Conservation (phyloP, 306 rosid genomes). For the Prunus dulcis region DNA sequence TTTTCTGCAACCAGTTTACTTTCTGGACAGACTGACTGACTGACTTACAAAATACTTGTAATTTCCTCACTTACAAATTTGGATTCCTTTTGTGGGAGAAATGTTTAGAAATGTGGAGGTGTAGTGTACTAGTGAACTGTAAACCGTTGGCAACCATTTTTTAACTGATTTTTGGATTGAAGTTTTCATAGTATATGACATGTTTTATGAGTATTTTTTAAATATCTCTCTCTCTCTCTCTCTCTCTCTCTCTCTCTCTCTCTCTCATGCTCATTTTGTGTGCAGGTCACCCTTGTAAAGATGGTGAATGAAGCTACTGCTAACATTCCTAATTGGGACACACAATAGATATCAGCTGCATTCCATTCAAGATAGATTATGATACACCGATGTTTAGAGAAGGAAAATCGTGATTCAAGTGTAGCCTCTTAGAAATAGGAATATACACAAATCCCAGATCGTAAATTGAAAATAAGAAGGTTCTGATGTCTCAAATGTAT, state of each 20-base stretch:
- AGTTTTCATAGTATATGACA: neutral
- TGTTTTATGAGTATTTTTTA: neutral
- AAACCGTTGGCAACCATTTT: neutral
- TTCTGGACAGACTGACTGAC: neutral
- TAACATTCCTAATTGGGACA: conserved; percentile 74
- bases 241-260: neutral
- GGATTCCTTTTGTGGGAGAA: neutral
- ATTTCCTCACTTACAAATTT: neutral
- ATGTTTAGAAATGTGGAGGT: neutral
- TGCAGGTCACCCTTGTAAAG: conserved; percentile 86
- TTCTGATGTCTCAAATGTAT: neutral
- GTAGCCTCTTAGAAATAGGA: neutral
- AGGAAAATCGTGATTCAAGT: neutral
- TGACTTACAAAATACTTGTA: neutral
- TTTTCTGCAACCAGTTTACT: neutral
- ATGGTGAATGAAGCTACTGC: conserved; percentile 90
- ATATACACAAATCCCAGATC: conserved; percentile 15
- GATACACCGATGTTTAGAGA: neutral
- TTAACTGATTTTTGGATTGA: neutral
- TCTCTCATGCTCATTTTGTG: neutral
- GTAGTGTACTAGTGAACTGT: neutral
- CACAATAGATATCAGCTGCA: conserved; percentile 22
- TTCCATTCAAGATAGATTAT: neutral
- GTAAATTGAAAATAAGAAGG: neutral
- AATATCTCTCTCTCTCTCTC: neutral